Percentiles rank a stretch among this genome's conserved stretches.
Conservation (phyloP, 2,329 filamentous ascomycete genomes). For the Fusarium palustre region DNA sequence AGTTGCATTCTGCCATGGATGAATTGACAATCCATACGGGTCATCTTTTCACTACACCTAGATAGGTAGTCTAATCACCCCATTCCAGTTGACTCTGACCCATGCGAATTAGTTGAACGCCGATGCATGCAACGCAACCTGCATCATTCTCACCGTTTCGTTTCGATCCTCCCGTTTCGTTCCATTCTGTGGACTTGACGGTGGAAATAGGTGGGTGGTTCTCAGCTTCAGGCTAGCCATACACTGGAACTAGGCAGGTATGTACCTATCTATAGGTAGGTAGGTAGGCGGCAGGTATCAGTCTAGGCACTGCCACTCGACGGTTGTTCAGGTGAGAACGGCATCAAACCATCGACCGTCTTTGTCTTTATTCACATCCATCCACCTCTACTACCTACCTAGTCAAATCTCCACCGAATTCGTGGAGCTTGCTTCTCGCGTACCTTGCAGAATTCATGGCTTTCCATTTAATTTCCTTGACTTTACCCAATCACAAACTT, state of each 20-base stretch:
- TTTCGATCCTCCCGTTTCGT: slow-evolving; percentile 33
- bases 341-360: not conserved
- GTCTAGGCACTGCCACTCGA: not conserved
- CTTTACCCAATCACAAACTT: slow-evolving; percentile 20
- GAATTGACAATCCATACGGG: not conserved
- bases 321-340: slow-evolving; percentile 25
- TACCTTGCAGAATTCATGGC: slow-evolving; percentile 24
- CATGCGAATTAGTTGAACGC: slow-evolving; percentile 6
- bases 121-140: slow-evolving; percentile 14
- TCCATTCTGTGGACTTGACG: slow-evolving; percentile 14
- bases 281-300: no score
- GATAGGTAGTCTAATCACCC: not conserved
- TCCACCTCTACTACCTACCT: not conserved
- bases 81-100: not conserved
- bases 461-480: slow-evolving; percentile 24
- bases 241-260: not conserved
- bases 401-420: slow-evolving; percentile 18
- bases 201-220: slow-evolving; percentile 12
- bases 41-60: not conserved
- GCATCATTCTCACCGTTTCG: slow-evolving; percentile 33
- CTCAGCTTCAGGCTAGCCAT: slow-evolving; percentile 37
- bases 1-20: not conserved
- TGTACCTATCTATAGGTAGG: no score
- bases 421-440: slow-evolving; percentile 14
- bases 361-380: not conserved